Percentiles rank a stretch among this genome's conserved stretches.
These are phyloP conservation scores for Effrenium voratum DNA, from an alignment of 73 alveolate genomes.

Conservation along the genomic window DNA sequence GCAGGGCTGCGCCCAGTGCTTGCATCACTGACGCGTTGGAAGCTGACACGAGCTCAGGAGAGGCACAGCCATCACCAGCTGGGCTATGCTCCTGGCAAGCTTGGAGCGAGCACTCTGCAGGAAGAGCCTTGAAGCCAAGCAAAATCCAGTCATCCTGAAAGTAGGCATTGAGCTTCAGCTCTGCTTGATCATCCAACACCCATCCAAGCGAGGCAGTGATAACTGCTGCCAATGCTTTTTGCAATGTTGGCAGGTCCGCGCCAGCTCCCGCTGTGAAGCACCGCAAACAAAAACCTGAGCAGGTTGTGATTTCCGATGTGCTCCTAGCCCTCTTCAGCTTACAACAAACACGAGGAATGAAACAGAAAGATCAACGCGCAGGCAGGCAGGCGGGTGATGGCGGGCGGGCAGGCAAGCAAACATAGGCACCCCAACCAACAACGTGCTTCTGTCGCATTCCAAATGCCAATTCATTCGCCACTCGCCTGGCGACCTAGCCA, in stretches of 20 bases:
- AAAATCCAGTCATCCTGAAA: slow-evolving; percentile 49
- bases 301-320: not conserved
- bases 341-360: not conserved
- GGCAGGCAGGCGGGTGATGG: not conserved
- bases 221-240: not conserved
- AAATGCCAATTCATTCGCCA: too few relatives aligned
- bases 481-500: too few relatives aligned
- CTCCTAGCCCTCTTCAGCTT: not conserved
- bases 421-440: not conserved
- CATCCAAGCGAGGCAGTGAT: not conserved
- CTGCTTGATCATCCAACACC: not conserved
- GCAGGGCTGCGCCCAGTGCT: too few relatives aligned
- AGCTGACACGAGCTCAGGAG: too few relatives aligned
- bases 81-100: too few relatives aligned
- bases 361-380: not conserved
- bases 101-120: too few relatives aligned
- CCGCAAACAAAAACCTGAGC: not conserved
- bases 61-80: too few relatives aligned
- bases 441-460: too few relatives aligned
- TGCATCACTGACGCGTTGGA: too few relatives aligned
- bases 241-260: not conserved
- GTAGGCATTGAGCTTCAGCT: not conserved
- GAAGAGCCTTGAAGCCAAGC: slow-evolving; percentile 29
- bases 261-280: slow-evolving; percentile 55
- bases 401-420: not conserved